Evolutionary conservation across 495 filamentous ascomycete species (phyloP).

Genomic region (Cenococcum geophilum): DNA sequence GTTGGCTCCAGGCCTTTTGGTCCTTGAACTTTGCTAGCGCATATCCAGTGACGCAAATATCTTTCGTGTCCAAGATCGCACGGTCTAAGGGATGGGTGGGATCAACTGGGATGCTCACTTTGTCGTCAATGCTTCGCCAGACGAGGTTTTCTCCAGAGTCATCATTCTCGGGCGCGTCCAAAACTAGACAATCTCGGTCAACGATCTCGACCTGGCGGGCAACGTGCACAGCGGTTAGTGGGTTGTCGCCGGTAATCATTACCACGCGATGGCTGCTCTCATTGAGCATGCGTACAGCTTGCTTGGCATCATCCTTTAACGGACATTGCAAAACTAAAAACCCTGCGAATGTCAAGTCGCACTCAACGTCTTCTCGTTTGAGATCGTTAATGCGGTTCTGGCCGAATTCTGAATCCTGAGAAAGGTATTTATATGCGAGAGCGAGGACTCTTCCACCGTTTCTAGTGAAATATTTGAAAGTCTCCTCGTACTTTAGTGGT

Average conservation of each 20-base stretch:
- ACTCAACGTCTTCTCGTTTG: constrained; percentile 86
- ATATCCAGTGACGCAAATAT: constrained; percentile 95
- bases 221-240: constrained; percentile 92
- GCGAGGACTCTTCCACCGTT: constrained; percentile 91
- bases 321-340: constrained; percentile 95
- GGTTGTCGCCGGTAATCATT: constrained; percentile 99
- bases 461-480: constrained; percentile 94
- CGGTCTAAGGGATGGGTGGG: constrained; percentile 72
- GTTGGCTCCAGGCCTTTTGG: constrained; percentile 60
- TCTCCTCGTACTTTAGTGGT: constrained; percentile 91
- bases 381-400: constrained; percentile 83
- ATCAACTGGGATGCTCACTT: constrained; percentile 78
- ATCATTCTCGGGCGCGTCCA: constrained; percentile 91
- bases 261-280: constrained; percentile 97
- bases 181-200: constrained; percentile 87
- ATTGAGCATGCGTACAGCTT: constrained; percentile 92
- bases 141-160: constrained; percentile 74
- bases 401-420: constrained; percentile 70
- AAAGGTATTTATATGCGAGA: constrained; percentile 87
- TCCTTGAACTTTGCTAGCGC: constrained; percentile 84
- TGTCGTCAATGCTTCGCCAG: constrained; percentile 94
- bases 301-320: constrained; percentile 92
- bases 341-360: constrained; percentile 78
- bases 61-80: constrained; percentile 76
- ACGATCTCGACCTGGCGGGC: constrained; percentile 96